These are phyloP conservation scores for Fusarium anguioides DNA, from an alignment of 2,329 filamentous ascomycete species.

Conservation along the genomic window DNA sequence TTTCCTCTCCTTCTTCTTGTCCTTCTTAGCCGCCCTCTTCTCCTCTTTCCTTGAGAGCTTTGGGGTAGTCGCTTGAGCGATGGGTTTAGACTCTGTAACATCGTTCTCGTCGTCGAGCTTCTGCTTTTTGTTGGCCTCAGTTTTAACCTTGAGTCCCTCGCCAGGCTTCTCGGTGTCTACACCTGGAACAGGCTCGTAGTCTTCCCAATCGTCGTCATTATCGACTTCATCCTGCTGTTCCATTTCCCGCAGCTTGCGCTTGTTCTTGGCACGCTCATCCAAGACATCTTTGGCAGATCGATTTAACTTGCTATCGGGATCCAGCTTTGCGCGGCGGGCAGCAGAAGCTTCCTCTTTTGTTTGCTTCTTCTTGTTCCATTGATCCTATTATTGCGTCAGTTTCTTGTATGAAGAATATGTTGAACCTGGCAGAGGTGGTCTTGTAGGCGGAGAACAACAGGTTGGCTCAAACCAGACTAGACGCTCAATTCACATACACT, in stretches of 20 bases:
- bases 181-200: conserved; percentile 60
- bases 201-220: conserved; percentile 59
- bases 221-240: conserved; percentile 59
- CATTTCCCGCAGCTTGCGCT: conserved; percentile 80
- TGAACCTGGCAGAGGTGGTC: background rate
- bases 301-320: conserved; percentile 86
- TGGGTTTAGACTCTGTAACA: conserved; percentile 38
- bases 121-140: conserved; percentile 68
- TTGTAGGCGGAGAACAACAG: conserved; percentile 13
- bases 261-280: conserved; percentile 81
- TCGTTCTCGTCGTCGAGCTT: conserved; percentile 49
- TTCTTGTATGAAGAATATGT: background rate
- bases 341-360: conserved; percentile 87
- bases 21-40: conserved; percentile 62
- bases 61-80: conserved; percentile 59
- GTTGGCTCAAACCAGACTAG: background rate
- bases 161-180: conserved; percentile 70
- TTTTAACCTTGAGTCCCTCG: conserved; percentile 68
- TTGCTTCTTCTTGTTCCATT: conserved; percentile 95
- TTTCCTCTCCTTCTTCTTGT: conserved; percentile 58
- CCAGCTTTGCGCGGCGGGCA: conserved; percentile 87
- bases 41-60: conserved; percentile 65
- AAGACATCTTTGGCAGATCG: conserved; percentile 89
- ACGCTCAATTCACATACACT: conserved; percentile 69
- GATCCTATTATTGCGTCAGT: conserved; percentile 68